Percentiles rank a stretch among this genome's conserved stretches.
phyloP scores from a whole-genome alignment of 2,329 filamentous ascomycete genomes.

The Fusarium sp. region DNA sequence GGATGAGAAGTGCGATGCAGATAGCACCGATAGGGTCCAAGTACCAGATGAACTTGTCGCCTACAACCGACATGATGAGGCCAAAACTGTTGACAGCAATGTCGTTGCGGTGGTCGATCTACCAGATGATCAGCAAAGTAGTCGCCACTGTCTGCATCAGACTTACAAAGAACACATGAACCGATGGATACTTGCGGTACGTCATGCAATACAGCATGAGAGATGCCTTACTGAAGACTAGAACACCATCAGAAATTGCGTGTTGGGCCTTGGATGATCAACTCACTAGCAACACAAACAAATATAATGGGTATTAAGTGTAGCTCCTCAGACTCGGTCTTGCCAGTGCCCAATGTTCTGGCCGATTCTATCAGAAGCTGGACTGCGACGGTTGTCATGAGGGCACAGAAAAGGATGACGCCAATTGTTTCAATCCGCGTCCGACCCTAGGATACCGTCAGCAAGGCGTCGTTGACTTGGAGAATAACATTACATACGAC shows the following conservation, averaged over 20 bases:
- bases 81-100: neutral
- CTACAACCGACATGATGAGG: neutral
- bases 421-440: neutral
- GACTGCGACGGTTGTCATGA: neutral
- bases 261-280: neutral
- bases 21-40: neutral
- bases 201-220: neutral
- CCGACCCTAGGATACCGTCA: neutral
- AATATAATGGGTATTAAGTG: neutral
- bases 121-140: neutral
- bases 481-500: neutral
- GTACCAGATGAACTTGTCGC: neutral
- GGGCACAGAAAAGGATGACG: neutral
- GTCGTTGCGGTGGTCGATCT: neutral
- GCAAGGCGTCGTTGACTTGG: no score
- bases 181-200: neutral
- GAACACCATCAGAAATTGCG: neutral
- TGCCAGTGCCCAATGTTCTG: neutral
- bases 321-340: neutral
- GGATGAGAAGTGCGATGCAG: neutral
- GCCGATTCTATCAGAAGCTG: neutral
- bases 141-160: rapidly evolving
- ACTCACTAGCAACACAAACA: neutral
- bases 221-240: neutral
- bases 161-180: constrained; percentile 2